Percentiles rank a stretch among this genome's conserved stretches.
Evolutionary conservation across 768 basidiomycete species (phyloP).

Genomic region (Hemileccinum impolitum): DNA sequence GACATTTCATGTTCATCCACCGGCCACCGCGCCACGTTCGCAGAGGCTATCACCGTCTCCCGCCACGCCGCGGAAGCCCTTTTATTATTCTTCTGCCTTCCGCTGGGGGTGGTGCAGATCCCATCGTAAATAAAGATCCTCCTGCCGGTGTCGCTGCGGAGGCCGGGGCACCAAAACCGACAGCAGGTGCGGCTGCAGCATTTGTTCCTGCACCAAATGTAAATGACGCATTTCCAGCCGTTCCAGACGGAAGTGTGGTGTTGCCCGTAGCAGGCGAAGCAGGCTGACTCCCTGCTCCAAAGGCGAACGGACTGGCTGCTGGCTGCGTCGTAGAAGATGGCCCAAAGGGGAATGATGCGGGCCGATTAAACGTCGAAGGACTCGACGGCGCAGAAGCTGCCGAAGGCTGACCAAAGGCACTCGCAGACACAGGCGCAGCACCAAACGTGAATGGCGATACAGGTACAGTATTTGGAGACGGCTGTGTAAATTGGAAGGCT

Average conservation of each 20-base stretch:
- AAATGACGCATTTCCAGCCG: constrained; percentile 29
- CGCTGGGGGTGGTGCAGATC: constrained; percentile 46
- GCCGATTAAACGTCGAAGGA: constrained; percentile 54
- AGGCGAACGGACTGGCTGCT: constrained; percentile 40
- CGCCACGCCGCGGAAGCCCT: constrained; percentile 49
- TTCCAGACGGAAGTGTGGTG: constrained; percentile 28
- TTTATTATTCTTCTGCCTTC: constrained; percentile 50
- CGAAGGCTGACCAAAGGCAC: constrained; percentile 43
- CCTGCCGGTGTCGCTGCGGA: constrained; percentile 32
- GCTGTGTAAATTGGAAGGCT: constrained; percentile 48
- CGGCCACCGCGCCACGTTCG: constrained; percentile 8
- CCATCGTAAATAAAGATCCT: constrained; percentile 54
- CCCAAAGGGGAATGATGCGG: constrained; percentile 46
- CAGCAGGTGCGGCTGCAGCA: constrained; percentile 36
- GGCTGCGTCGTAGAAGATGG: constrained; percentile 36
- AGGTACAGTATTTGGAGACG: constrained; percentile 36
- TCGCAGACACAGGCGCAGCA: constrained; percentile 31
- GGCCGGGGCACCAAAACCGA: constrained; percentile 38
- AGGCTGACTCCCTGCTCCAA: constrained; percentile 53
- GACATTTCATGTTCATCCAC: constrained; percentile 10
- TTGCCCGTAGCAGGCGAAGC: constrained; percentile 50
- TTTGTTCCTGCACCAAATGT: constrained; percentile 37
- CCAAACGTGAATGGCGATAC: constrained; percentile 47
- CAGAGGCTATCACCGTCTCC: constrained; percentile 21
- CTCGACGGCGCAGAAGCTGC: constrained; percentile 51